A percentile compares a stretch with the other conserved stretches of the same genome.
Evolutionary conservation across 768 basidiomycete genomes (phyloP).

Genomic region (Phaeotremella fagi): DNA sequence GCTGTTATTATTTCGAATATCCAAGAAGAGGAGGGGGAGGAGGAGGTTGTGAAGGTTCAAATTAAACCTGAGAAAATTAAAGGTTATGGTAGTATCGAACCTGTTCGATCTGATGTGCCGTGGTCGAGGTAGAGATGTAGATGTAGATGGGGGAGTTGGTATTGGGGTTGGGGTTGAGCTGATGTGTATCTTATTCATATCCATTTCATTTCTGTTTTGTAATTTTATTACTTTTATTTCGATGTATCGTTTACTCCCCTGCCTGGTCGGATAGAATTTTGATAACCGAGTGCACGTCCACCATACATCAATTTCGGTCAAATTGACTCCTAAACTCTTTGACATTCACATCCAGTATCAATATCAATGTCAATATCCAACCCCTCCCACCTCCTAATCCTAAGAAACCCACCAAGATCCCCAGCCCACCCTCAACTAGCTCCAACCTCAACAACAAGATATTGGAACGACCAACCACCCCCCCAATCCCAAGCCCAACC

Average conservation of each 20-base stretch:
- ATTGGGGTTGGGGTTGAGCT: conserved; percentile 1
- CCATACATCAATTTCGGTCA: too few species aligned
- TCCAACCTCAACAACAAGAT: conserved; percentile 26
- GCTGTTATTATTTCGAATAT: conserved; percentile 30
- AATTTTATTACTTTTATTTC: too few species aligned
- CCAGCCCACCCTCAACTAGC: conserved; percentile 43
- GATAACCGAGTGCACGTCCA: too few species aligned
- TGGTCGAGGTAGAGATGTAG: not conserved
- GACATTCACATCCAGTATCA: not conserved
- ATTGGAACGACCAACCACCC: too few species aligned
- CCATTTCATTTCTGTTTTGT: too few species aligned
- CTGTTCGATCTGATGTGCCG: not conserved
- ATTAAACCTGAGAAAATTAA: not conserved
- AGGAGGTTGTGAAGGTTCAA: conserved; percentile 4
- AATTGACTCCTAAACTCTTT: too few species aligned
- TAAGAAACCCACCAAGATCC: conserved; percentile 37
- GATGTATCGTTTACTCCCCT: too few species aligned
- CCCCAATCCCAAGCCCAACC: too few species aligned
- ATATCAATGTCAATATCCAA: conserved; percentile 21
- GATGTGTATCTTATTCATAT: too few species aligned
- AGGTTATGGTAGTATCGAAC: not conserved
- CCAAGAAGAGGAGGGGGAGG: conserved; percentile 24
- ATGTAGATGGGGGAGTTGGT: too few species aligned
- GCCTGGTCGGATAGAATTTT: too few species aligned
- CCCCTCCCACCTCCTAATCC: conserved; percentile 41